Evolutionary conservation across 2,329 filamentous ascomycete genomes (phyloP).

Genomic region (Ophiostoma perfectum): DNA sequence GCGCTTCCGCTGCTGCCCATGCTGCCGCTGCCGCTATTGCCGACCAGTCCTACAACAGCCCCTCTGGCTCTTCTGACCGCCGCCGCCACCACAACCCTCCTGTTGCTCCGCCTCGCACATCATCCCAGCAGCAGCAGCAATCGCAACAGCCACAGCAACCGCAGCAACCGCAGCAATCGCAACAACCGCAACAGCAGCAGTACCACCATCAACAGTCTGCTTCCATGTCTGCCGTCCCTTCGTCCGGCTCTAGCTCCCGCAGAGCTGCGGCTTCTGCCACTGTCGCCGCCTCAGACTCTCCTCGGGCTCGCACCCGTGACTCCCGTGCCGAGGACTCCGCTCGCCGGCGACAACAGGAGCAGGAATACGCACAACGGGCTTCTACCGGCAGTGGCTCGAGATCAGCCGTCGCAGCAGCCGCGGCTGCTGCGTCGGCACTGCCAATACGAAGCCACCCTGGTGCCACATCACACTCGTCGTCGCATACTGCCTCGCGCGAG

Average conservation of each 20-base stretch:
- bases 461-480: slow-evolving; percentile 45
- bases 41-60: slow-evolving; percentile 36
- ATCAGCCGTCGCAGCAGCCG: slow-evolving; percentile 29
- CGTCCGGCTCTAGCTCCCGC: slow-evolving; percentile 36
- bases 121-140: slow-evolving; percentile 46
- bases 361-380: slow-evolving; percentile 36
- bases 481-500: slow-evolving; percentile 62
- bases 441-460: slow-evolving; percentile 42
- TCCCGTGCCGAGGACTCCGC: slow-evolving; percentile 35
- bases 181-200: slow-evolving; percentile 8
- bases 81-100: slow-evolving; percentile 57
- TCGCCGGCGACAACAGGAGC: slow-evolving; percentile 37
- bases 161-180: slow-evolving; percentile 9
- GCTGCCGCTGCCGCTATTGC: slow-evolving; percentile 26
- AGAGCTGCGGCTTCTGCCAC: slow-evolving; percentile 28
- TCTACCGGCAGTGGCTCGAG: slow-evolving; percentile 12
- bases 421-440: slow-evolving; percentile 38
- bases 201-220: slow-evolving; percentile 23
- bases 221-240: slow-evolving; percentile 11
- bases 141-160: slow-evolving; percentile 19
- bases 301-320: slow-evolving; percentile 27
- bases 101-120: slow-evolving; percentile 73
- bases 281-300: slow-evolving; percentile 31
- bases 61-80: slow-evolving; percentile 43
- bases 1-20: slow-evolving; percentile 31